A percentile compares a stretch with the other conserved stretches of the same genome.
These are phyloP conservation scores for Tulasnella sp. DNA, from an alignment of 768 basidiomycete species.

Conservation along the genomic window DNA sequence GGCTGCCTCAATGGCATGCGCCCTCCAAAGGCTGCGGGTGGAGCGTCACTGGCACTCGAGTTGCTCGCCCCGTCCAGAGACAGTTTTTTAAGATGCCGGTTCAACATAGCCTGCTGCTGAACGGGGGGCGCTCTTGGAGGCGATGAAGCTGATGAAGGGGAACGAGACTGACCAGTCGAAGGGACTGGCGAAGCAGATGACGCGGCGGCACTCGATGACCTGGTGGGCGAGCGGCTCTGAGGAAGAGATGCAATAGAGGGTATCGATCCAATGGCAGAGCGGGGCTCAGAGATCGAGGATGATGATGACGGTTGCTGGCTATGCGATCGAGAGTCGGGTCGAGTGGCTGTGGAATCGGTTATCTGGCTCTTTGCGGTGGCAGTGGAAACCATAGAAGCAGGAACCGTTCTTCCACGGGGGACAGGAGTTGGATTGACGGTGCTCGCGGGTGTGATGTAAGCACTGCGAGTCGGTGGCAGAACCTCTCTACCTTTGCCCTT, in stretches of 20 bases:
- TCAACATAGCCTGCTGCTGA: conserved; percentile 41
- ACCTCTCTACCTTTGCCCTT: conserved; percentile 2
- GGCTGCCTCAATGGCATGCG: conserved; percentile 50
- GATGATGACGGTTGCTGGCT: conserved; percentile 13
- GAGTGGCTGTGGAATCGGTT: not conserved
- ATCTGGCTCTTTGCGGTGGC: conserved; percentile 18
- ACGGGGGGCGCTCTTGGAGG: conserved; percentile 8
- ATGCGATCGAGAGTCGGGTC: not conserved
- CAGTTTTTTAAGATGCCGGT: conserved; percentile 30
- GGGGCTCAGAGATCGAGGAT: conserved; percentile 17
- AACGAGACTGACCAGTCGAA: conserved; percentile 15
- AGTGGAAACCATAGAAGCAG: not conserved
- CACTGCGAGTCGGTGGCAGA: not conserved
- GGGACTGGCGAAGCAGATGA: not conserved
- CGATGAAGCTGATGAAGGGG: conserved; percentile 24
- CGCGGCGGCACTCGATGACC: conserved; percentile 41
- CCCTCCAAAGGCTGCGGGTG: conserved; percentile 53
- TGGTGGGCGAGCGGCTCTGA: conserved; percentile 45
- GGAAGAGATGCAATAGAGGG: conserved; percentile 72
- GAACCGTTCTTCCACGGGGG: conserved; percentile 40
- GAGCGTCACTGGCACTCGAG: conserved; percentile 58
- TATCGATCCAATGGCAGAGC: conserved; percentile 71
- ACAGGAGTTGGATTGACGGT: conserved; percentile 13
- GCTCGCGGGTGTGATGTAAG: conserved; percentile 9
- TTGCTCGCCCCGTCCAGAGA: conserved; percentile 41